Percentiles rank a stretch among this genome's conserved stretches.
These are phyloP conservation scores for Acrodontium crateriforme DNA, from an alignment of 2,329 filamentous ascomycete species.

Conservation along the genomic window DNA sequence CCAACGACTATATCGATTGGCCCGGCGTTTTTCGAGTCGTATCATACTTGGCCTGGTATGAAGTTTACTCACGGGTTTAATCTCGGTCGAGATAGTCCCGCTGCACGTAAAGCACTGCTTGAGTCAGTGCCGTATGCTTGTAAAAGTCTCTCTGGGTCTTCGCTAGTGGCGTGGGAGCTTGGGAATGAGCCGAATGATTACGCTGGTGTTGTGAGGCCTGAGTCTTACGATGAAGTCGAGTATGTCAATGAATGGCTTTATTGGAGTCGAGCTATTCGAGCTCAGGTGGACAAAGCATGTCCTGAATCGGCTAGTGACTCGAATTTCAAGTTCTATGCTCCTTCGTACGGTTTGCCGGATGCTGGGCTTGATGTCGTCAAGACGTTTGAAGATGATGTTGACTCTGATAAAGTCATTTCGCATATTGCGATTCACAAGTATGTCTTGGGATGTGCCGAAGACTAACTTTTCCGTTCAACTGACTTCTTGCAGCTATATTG, in stretches of 20 bases:
- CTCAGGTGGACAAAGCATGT: constrained; percentile 34
- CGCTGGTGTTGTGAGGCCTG: constrained; percentile 39
- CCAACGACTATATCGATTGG: constrained; percentile 48
- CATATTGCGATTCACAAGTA: constrained; percentile 48
- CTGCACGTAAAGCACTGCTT: constrained; percentile 38
- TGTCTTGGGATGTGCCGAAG: too few relatives aligned
- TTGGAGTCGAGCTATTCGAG: constrained; percentile 37
- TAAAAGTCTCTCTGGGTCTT: constrained; percentile 38
- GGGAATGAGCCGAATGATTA: constrained; percentile 53
- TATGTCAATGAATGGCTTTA: constrained; percentile 47
- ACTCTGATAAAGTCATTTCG: constrained; percentile 36
- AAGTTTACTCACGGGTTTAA: constrained; percentile 52
- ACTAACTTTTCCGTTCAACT: not conserved
- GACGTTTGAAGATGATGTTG: constrained; percentile 41
- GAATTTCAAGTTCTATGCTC: constrained; percentile 41
- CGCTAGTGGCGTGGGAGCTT: constrained; percentile 45
- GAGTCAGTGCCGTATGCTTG: constrained; percentile 45
- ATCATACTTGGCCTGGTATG: constrained; percentile 40
- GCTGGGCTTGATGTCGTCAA: constrained; percentile 38
- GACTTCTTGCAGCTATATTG: constrained; percentile 41
- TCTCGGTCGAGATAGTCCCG: constrained; percentile 38
- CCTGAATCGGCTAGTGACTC: constrained; percentile 31
- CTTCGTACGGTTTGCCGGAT: constrained; percentile 41
- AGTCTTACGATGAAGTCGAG: constrained; percentile 38
- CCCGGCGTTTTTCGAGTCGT: constrained; percentile 49